A percentile compares a stretch with the other conserved stretches of the same genome.
These are phyloP conservation scores for Pythium chondricola DNA, from an alignment of 352 stramenopile genomes.

Conservation along the genomic window DNA sequence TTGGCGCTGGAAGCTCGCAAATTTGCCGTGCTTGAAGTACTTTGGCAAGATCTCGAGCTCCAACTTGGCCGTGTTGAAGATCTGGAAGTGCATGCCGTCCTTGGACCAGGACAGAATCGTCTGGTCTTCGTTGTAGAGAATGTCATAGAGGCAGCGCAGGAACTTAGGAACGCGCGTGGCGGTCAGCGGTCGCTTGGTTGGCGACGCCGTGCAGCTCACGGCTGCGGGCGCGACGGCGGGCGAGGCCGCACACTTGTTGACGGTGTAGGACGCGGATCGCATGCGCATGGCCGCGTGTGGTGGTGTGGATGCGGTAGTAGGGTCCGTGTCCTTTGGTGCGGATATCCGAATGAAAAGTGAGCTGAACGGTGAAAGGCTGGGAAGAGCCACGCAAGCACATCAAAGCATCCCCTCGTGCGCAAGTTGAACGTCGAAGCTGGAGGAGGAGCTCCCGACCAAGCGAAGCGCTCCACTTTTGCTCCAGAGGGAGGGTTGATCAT, in stretches of 20 bases:
- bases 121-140: constrained; percentile 65
- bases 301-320: neutral
- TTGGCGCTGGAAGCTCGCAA: constrained; percentile 89
- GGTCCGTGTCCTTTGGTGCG: constrained; percentile 19
- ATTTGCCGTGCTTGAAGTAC: constrained; percentile 94
- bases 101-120: constrained; percentile 63
- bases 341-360: constrained; percentile 23
- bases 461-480: constrained; percentile 2
- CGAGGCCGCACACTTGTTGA: neutral
- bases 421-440: constrained; percentile 18
- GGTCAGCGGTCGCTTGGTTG: constrained; percentile 11
- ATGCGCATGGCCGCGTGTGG: constrained; percentile 18
- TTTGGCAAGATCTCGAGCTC: constrained; percentile 78
- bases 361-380: constrained; percentile 21
- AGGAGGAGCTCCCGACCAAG: too few relatives aligned
- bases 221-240: neutral
- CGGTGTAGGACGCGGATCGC: constrained; percentile 17
- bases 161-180: constrained; percentile 70
- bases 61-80: constrained; percentile 53
- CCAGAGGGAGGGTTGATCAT: neutral
- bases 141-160: constrained; percentile 69
- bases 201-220: neutral
- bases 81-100: constrained; percentile 64
- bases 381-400: constrained; percentile 22
- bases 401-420: constrained; percentile 20